Evolutionary conservation across 1,139 yeast species (phyloP).

Genomic region (Saccharomyces hybrid): DNA sequence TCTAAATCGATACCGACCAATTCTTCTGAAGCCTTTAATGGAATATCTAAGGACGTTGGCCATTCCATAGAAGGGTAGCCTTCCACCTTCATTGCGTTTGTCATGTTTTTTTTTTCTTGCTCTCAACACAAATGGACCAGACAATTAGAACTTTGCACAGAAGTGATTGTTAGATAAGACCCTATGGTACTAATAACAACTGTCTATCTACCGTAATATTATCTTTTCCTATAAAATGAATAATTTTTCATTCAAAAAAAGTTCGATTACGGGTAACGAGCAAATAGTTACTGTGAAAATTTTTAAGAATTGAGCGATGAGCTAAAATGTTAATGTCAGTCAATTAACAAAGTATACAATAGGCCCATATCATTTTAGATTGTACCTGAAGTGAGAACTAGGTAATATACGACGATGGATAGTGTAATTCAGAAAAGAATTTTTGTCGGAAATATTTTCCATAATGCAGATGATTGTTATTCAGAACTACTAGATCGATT

Average conservation of each 20-base stretch:
- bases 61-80: conserved; percentile 31
- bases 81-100: conserved; percentile 1
- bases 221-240: background rate
- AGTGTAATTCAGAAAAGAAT: conserved; percentile 31
- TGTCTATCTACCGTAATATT: background rate
- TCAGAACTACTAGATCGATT: conserved; percentile 38
- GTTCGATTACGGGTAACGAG: background rate
- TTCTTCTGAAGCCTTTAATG: conserved; percentile 57
- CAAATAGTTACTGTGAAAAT: background rate
- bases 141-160: background rate
- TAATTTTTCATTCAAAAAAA: background rate
- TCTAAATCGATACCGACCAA: conserved; percentile 59
- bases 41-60: conserved; percentile 46
- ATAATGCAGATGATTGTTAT: conserved; percentile 31
- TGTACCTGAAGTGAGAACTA: background rate
- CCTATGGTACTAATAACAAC: background rate
- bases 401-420: background rate
- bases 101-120: background rate
- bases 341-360: background rate
- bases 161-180: background rate
- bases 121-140: background rate
- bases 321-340: background rate
- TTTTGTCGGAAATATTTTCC: conserved; percentile 45
- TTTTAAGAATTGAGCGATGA: conserved; percentile 1
- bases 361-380: background rate